These are phyloP conservation scores for Cytospora schulzeri DNA, from an alignment of 2,329 filamentous ascomycete genomes.

Conservation along the genomic window DNA sequence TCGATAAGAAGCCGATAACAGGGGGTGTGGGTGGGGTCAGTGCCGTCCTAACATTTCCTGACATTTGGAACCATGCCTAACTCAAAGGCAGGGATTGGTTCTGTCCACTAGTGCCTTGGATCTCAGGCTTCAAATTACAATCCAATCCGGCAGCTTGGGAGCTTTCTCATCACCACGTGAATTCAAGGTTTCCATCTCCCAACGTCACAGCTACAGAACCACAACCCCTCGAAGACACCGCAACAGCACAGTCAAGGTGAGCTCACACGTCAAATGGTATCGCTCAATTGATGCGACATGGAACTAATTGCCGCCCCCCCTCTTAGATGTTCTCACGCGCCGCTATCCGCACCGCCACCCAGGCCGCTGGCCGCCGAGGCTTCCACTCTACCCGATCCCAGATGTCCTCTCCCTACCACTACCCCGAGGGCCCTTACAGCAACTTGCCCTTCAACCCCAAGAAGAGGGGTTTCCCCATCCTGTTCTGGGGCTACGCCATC, in stretches of 20 bases:
- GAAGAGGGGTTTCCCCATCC: constrained; percentile 79
- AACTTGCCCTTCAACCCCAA: constrained; percentile 98
- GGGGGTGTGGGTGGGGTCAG: not conserved
- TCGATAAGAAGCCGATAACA: constrained; percentile 2
- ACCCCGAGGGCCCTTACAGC: constrained; percentile 90
- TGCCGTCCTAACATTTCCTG: no score
- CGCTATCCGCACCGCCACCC: constrained; percentile 62
- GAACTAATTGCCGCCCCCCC: not conserved
- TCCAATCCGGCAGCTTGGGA: constrained; percentile 4
- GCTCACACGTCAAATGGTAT: constrained; percentile 23
- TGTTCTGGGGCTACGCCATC: constrained; percentile 75
- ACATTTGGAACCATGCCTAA: no score
- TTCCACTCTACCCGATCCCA: constrained; percentile 89
- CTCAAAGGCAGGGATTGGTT: not conserved
- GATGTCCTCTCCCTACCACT: constrained; percentile 92
- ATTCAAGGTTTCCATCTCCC: not conserved
- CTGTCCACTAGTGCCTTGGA: constrained; percentile 1
- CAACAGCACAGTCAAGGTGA: constrained; percentile 14
- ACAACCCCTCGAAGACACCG: not conserved
- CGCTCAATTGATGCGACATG: constrained; percentile 44
- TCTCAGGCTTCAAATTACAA: constrained; percentile 12
- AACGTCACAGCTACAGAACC: constrained; percentile 27
- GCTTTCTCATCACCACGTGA: constrained; percentile 21
- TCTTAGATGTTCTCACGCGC: constrained; percentile 81
- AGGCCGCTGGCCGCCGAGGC: constrained; percentile 71